Evolutionary conservation across 2,329 filamentous ascomycete species (phyloP).

Genomic region (Colletotrichum echinochloae): DNA sequence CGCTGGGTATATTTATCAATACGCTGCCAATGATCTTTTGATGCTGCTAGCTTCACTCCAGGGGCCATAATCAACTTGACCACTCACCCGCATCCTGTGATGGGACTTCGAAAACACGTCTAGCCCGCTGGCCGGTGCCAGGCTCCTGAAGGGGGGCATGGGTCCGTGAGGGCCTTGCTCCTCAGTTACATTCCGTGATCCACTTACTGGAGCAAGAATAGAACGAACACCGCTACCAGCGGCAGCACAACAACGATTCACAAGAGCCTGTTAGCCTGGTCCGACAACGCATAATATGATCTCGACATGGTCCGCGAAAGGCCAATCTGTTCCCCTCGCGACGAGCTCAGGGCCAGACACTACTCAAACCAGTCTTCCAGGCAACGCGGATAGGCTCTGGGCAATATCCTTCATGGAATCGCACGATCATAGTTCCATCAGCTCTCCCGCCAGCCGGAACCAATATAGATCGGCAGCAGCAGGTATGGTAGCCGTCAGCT

Average conservation of each 20-base stretch:
- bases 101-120: slow-evolving; percentile 19
- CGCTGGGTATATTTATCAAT: slow-evolving; percentile 25
- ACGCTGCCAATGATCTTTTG: slow-evolving; percentile 8
- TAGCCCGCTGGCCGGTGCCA: slow-evolving; percentile 7
- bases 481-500: slow-evolving; percentile 16
- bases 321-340: slow-evolving; percentile 20
- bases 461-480: slow-evolving; percentile 11
- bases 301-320: not conserved
- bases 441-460: not conserved
- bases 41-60: slow-evolving; percentile 2
- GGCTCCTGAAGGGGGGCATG: slow-evolving; percentile 1
- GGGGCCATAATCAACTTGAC: not conserved
- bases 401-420: not conserved
- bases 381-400: slow-evolving; percentile 1
- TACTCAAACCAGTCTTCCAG: slow-evolving; percentile 1
- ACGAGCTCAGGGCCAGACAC: slow-evolving; percentile 15
- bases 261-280: slow-evolving; percentile 17
- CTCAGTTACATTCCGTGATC: slow-evolving; percentile 12
- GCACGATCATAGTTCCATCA: not conserved
- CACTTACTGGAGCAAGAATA: slow-evolving; percentile 15
- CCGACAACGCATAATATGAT: slow-evolving; percentile 12
- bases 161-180: slow-evolving; percentile 3
- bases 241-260: slow-evolving; percentile 5
- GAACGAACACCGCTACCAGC: slow-evolving; percentile 22
- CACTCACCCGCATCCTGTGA: slow-evolving; percentile 12